A percentile compares a stretch with the other conserved stretches of the same genome.
Conservation (phyloP, 1,284 basidiomycete species). For the Pyrrhoderma lamaoense region DNA sequence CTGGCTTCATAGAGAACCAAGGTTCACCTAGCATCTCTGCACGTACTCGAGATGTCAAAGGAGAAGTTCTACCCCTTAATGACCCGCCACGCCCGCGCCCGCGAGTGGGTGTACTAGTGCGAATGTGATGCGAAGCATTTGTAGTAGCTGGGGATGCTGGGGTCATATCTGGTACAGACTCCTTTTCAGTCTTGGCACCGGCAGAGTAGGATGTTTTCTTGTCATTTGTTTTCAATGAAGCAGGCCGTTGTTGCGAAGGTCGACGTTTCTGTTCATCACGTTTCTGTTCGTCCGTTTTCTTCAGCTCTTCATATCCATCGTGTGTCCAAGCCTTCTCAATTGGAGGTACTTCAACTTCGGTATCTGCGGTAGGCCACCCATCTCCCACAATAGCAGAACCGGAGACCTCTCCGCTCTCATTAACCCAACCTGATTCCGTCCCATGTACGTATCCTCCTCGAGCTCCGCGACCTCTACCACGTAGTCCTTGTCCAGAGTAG, state of each 20-base stretch:
- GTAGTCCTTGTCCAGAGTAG: conserved; percentile 34
- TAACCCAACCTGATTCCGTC: conserved; percentile 1
- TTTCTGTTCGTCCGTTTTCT: conserved; percentile 52
- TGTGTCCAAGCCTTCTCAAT: conserved; percentile 70
- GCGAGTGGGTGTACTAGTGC: conserved; percentile 16
- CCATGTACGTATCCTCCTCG: conserved; percentile 33
- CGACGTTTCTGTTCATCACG: too few relatives aligned
- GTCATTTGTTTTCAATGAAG: too few relatives aligned
- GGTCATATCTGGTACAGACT: too few relatives aligned
- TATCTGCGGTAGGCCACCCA: conserved; percentile 17
- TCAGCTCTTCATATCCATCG: conserved; percentile 81
- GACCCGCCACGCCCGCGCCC: conserved; percentile 33
- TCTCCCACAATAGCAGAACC: conserved; percentile 17
- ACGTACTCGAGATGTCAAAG: conserved; percentile 24
- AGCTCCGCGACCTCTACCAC: conserved; percentile 39
- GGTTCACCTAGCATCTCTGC: conserved; percentile 35
- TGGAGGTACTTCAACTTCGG: conserved; percentile 39
- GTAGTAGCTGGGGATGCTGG: too few relatives aligned
- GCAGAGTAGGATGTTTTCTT: too few relatives aligned
- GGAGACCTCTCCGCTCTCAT: conserved; percentile 17
- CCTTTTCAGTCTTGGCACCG: too few relatives aligned
- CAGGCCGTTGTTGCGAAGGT: too few relatives aligned
- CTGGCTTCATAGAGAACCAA: conserved; percentile 69
- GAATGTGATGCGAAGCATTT: too few relatives aligned
- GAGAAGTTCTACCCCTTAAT: conserved; percentile 39